A percentile compares a stretch with the other conserved stretches of the same genome.
These are phyloP conservation scores for Thalassiosira livingstoniorum DNA, from an alignment of 352 stramenopile species.

Conservation along the genomic window DNA sequence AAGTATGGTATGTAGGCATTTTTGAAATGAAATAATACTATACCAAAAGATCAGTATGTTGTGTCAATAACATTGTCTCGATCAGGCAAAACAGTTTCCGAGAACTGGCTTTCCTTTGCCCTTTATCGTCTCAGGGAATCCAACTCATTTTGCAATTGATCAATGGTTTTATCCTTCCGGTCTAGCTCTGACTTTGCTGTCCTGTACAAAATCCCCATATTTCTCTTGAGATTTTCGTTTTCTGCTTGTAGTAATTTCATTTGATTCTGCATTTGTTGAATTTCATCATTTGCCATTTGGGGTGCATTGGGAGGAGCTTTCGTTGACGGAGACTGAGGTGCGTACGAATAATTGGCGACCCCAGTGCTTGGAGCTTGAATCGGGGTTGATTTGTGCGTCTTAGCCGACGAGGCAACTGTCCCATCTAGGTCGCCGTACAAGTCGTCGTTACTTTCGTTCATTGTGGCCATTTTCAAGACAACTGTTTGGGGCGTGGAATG, in stretches of 20 bases:
- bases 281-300: conserved; percentile 12
- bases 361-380: background rate
- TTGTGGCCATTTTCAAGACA: background rate
- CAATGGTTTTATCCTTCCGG: conserved; percentile 73
- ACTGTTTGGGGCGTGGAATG: no score
- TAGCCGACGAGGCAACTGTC: conserved; percentile 3
- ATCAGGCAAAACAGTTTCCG: no score
- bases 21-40: no score
- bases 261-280: conserved; percentile 37
- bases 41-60: no score
- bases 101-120: no score
- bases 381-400: background rate
- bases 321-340: background rate
- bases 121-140: conserved; percentile 43
- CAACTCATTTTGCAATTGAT: conserved; percentile 54
- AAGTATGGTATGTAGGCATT: no score
- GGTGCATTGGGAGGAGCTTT: background rate
- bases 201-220: conserved; percentile 83
- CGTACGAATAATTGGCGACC: background rate
- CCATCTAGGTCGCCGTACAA: conserved; percentile 49
- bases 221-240: conserved; percentile 81
- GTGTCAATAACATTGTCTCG: no score
- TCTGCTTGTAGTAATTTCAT: conserved; percentile 59
- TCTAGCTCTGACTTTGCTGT: conserved; percentile 79
- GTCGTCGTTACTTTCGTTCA: conserved; percentile 33